These are phyloP conservation scores for Rauvolfia tetraphylla DNA, from an alignment of 257 asterid genomes.

Conservation along the genomic window DNA sequence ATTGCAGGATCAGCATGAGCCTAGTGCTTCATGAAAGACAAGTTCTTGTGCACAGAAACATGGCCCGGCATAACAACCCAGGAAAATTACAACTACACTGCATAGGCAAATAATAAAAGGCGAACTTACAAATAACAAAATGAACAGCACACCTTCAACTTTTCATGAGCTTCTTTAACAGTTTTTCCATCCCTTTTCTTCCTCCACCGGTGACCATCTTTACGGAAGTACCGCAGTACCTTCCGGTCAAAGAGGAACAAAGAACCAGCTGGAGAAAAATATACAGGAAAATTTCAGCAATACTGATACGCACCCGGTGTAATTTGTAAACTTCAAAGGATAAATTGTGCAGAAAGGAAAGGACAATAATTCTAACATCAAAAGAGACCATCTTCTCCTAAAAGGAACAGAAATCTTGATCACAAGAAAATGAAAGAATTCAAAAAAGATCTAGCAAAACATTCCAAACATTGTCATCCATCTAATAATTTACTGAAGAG, in stretches of 20 bases:
- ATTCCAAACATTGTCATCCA: too few species aligned
- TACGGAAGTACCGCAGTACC: slow-evolving; percentile 90
- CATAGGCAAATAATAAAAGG: not conserved
- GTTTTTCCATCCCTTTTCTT: slow-evolving; percentile 95
- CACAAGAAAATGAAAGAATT: too few species aligned
- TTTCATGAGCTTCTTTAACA: slow-evolving; percentile 96
- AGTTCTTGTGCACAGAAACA: not conserved
- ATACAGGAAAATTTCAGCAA: too few species aligned
- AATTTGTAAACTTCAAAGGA: too few species aligned
- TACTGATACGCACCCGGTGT: too few species aligned
- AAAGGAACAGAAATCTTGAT: too few species aligned
- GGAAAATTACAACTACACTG: not conserved
- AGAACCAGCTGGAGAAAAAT: slow-evolving; percentile 55
- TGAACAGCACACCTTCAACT: slow-evolving; percentile 56
- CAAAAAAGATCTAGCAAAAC: too few species aligned
- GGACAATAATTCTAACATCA: too few species aligned
- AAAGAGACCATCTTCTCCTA: too few species aligned
- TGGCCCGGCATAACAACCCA: too few species aligned
- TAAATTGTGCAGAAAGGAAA: too few species aligned
- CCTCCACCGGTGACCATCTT: slow-evolving; percentile 95
- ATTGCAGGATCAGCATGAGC: not conserved
- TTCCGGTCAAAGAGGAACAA: slow-evolving; percentile 87
- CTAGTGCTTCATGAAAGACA: not conserved
- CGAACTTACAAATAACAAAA: slow-evolving; percentile 12
- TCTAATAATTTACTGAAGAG: too few species aligned